phyloP scores from a whole-genome alignment of 2,329 filamentous ascomycete species.

The Calonectria honghensis region DNA sequence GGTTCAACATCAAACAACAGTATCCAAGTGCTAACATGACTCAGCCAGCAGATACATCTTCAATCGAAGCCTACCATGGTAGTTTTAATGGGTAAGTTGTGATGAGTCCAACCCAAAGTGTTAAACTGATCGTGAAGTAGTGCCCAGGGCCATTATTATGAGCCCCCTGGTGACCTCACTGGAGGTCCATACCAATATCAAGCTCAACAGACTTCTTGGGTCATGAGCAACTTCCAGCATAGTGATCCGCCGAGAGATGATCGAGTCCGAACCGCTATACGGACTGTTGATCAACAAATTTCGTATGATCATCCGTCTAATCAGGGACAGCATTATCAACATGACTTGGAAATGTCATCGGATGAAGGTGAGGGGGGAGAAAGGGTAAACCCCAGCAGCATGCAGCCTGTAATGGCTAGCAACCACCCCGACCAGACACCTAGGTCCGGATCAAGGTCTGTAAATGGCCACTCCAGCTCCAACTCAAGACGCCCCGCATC shows the following conservation, averaged over 20 bases:
- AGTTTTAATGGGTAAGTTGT: constrained; percentile 23
- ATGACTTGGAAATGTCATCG: not conserved
- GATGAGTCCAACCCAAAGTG: too few relatives aligned
- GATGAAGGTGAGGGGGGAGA: not conserved
- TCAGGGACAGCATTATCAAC: not conserved
- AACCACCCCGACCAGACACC: not conserved
- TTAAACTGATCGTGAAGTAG: not conserved
- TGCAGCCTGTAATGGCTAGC: too few relatives aligned
- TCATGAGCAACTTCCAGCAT: not conserved
- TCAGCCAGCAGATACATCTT: constrained; percentile 12
- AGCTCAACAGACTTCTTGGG: not conserved
- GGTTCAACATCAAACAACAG: not conserved
- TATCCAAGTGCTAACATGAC: not conserved
- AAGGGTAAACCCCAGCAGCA: not conserved
- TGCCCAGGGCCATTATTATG: too few relatives aligned
- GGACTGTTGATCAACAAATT: not conserved
- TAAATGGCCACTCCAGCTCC: not conserved
- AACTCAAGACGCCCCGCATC: not conserved
- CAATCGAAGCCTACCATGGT: constrained; percentile 17
- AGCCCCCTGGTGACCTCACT: too few relatives aligned
- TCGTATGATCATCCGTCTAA: not conserved
- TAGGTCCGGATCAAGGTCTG: not conserved
- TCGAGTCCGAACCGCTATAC: not conserved
- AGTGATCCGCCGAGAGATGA: not conserved
- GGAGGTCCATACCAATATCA: not conserved